Evolutionary conservation across 2,329 filamentous ascomycete species (phyloP), one percentile per base, ranked within the genome.

Genomic region (Raffaelea deltoideospora): DNA sequence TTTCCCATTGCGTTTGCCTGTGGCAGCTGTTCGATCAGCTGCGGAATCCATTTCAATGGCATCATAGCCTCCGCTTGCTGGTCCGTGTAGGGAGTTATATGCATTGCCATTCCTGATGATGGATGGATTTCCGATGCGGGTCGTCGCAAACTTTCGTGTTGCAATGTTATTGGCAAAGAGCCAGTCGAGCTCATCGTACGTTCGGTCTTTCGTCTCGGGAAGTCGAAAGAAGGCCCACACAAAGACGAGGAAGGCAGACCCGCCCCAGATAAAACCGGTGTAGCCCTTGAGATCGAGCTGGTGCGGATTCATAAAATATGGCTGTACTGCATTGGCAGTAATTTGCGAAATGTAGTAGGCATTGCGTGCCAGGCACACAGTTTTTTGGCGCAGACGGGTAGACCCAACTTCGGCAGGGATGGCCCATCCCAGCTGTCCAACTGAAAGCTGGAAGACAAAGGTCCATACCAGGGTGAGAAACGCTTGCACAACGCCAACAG

Each of bases 161-260:
- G 56, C 49, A 10, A 63, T 49, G 10, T 49, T 45, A 19, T 55
- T 50, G 43, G 69, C 63, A 45, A 75, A 75, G 41, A 76, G 50
- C 10, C 65, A 51, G 35, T 74, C 69, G 2, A 75, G 57, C 51
- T 75, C 70, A 27, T 62, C 66, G 35, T 67, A 65, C 0, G 65
- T 68, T 27, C 65, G 59, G 7, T 61, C 67, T 13, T 34, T 33
- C 1, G 41, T 43, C 54, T 75, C 71, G 4, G 67, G 67, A 5
- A 70, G 54, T 15, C 61, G 64, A 46, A 66, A 67, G 41, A 56
- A 67, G 0, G 66, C 63, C 59, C 70, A 75, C 1, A 59, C 34
- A 3, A 63, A 51, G 24, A 63, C 65, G 4, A 60, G 13, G 4
- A 64, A 43, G 43, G 65, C 65, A 10, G 64, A 56, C 26, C 47